These are phyloP conservation scores for Trichoderma afroharzianum DNA, from an alignment of 2,329 filamentous ascomycete genomes.

Conservation along the genomic window DNA sequence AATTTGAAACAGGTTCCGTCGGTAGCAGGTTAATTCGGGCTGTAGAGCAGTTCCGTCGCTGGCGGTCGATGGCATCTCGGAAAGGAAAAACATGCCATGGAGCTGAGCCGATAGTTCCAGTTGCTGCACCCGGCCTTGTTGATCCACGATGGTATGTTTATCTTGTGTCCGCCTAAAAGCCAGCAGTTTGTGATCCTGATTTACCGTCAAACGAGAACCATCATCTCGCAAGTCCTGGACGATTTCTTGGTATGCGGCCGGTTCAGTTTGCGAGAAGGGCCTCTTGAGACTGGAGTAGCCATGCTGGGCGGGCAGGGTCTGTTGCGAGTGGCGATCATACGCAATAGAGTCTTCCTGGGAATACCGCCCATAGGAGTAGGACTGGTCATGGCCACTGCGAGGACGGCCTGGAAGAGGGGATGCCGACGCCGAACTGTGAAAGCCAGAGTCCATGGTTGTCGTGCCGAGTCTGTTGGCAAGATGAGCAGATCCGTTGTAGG, in stretches of 20 bases:
- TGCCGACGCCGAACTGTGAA: conserved; percentile 43
- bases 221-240: conserved; percentile 59
- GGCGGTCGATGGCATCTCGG: conserved; percentile 67
- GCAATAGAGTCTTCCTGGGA: conserved; percentile 51
- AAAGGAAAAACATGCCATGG: conserved; percentile 86
- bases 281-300: conserved; percentile 56
- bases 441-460: conserved; percentile 46
- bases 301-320: conserved; percentile 47
- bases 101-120: conserved; percentile 69
- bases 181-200: conserved; percentile 59
- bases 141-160: conserved; percentile 58
- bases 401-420: conserved; percentile 49
- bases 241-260: conserved; percentile 56
- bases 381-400: conserved; percentile 46
- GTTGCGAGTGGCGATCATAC: conserved; percentile 52
- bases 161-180: conserved; percentile 56
- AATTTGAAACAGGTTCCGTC: conserved; percentile 92
- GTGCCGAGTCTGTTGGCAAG: conserved; percentile 49
- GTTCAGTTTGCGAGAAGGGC: conserved; percentile 53
- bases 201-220: conserved; percentile 53
- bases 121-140: conserved; percentile 57
- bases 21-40: conserved; percentile 90
- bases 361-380: conserved; percentile 53
- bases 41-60: conserved; percentile 58
- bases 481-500: conserved; percentile 53